Evolutionary conservation across 371 early-diverging fungal genomes (phyloP).

Genomic region (Nematocida displodere): DNA sequence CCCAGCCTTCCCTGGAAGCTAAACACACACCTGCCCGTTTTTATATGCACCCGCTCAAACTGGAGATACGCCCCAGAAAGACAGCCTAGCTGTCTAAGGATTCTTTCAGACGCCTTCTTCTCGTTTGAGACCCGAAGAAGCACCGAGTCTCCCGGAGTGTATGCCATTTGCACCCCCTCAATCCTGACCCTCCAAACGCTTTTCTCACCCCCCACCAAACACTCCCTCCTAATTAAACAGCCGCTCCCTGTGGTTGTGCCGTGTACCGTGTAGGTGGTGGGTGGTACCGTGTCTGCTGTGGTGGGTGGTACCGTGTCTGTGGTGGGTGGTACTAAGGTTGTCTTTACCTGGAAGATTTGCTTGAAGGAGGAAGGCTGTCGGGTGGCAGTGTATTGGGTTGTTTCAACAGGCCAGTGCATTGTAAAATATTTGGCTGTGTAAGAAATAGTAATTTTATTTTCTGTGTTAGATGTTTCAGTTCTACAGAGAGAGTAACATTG

Average conservation of each 20-base stretch:
- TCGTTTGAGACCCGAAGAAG: slow-evolving; percentile 20
- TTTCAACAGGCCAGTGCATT: too few species aligned
- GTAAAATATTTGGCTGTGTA: too few species aligned
- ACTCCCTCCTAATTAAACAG: too few species aligned
- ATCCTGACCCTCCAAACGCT: not conserved
- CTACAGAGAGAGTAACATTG: slow-evolving; percentile 64
- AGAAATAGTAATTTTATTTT: not conserved
- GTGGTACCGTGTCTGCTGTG: too few species aligned
- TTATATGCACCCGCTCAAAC: not conserved
- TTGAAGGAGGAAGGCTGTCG: too few species aligned
- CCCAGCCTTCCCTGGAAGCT: slow-evolving; percentile 50
- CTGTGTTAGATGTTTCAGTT: slow-evolving; percentile 61
- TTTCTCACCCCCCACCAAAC: not conserved
- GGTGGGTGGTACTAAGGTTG: too few species aligned
- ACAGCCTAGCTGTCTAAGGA: not conserved
- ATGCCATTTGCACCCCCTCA: not conserved
- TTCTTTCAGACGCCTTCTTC: not conserved
- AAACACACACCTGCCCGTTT: slow-evolving; percentile 31
- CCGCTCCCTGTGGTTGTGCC: too few species aligned
- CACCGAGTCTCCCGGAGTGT: slow-evolving; percentile 40
- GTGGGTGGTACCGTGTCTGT: too few species aligned
- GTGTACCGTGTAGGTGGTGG: too few species aligned
- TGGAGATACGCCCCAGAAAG: not conserved
- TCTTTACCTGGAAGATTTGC: too few species aligned
- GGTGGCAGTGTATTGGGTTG: too few species aligned